Conservation (phyloP, 164 flowering plant species). For the Macadamia integrifolia region DNA sequence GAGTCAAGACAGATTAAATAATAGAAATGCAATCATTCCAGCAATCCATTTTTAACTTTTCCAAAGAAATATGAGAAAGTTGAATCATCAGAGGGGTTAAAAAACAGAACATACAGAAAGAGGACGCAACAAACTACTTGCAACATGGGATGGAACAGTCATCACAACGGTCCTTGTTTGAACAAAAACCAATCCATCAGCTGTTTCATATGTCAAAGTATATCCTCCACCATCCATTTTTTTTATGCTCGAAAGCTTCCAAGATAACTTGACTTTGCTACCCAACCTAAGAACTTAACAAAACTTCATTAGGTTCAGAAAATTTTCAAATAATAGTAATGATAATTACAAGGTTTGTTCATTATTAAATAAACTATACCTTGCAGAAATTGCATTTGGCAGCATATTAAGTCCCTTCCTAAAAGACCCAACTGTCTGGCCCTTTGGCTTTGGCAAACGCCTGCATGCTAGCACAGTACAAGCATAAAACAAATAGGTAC, state of each 20-base stretch:
- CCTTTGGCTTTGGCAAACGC: constrained; percentile 81
- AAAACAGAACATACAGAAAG: constrained; percentile 62
- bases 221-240: constrained; percentile 52
- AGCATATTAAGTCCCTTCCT: constrained; percentile 77
- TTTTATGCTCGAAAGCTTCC: constrained; percentile 68
- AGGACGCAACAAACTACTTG: constrained; percentile 66
- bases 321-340: background rate
- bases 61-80: background rate
- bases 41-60: background rate
- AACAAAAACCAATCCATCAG: constrained; percentile 62
- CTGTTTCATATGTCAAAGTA: constrained; percentile 76
- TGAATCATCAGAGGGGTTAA: background rate
- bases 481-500: constrained; percentile 7
- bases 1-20: background rate
- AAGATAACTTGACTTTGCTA: constrained; percentile 68
- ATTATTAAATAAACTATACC: constrained; percentile 28
- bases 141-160: constrained; percentile 86
- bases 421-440: constrained; percentile 97
- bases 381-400: constrained; percentile 74
- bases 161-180: constrained; percentile 62
- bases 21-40: background rate
- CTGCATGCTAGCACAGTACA: constrained; percentile 34
- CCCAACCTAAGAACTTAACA: constrained; percentile 55
- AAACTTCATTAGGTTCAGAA: background rate
- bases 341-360: background rate